Percentiles rank a stretch among this genome's conserved stretches.
phyloP scores from a whole-genome alignment of 805 yeast genomes.

The Torulaspora franciscae region DNA sequence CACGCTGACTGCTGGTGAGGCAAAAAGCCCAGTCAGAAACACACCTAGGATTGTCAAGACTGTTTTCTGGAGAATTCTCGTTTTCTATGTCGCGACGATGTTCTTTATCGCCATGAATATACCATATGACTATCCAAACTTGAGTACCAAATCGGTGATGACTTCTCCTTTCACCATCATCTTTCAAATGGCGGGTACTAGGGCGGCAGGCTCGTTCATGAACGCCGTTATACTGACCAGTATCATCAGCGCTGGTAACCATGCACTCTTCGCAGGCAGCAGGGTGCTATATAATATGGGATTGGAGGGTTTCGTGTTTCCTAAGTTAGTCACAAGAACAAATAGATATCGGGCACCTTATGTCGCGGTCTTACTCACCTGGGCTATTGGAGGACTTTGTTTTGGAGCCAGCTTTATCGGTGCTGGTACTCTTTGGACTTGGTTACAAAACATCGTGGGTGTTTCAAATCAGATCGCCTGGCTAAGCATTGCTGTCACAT shows the following conservation, averaged over 20 bases:
- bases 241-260: slow-evolving; percentile 52
- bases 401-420: slow-evolving; percentile 56
- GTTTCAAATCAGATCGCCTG: slow-evolving; percentile 50
- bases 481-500: slow-evolving; percentile 46
- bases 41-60: slow-evolving; percentile 57
- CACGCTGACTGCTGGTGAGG: slow-evolving; percentile 52
- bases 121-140: slow-evolving; percentile 52
- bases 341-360: slow-evolving; percentile 46
- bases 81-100: slow-evolving; percentile 52
- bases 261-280: slow-evolving; percentile 48
- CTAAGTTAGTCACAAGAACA: slow-evolving; percentile 34
- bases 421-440: slow-evolving; percentile 49
- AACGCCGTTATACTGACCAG: slow-evolving; percentile 55
- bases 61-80: slow-evolving; percentile 52
- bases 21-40: slow-evolving; percentile 51
- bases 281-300: slow-evolving; percentile 48
- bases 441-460: slow-evolving; percentile 51
- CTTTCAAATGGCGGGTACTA: slow-evolving; percentile 49
- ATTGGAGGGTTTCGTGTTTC: slow-evolving; percentile 39
- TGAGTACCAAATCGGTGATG: slow-evolving; percentile 27
- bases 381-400: slow-evolving; percentile 52
- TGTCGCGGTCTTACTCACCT: slow-evolving; percentile 47
- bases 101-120: slow-evolving; percentile 57
- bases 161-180: slow-evolving; percentile 46
- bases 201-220: slow-evolving; percentile 46